Conservation (phyloP, 345 rosid species). For the Citrus medica region DNA sequence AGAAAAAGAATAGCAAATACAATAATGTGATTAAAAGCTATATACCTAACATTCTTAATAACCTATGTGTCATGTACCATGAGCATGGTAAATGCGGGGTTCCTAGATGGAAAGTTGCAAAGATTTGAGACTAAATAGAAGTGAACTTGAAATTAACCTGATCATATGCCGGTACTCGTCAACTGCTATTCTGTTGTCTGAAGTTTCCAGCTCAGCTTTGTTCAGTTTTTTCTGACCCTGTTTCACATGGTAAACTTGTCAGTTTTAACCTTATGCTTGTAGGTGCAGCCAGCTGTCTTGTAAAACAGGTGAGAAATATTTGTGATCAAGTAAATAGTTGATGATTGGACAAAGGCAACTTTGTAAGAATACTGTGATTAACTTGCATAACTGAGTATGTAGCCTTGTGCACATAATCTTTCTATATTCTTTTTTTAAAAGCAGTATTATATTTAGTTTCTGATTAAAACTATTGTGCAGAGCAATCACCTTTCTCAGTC, state of each 20-base stretch:
- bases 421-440: background rate
- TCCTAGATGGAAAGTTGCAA: constrained; percentile 2
- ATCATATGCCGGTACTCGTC: constrained; percentile 31
- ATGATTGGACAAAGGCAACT: background rate
- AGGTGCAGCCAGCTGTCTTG: background rate
- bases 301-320: background rate
- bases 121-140: background rate
- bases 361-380: background rate
- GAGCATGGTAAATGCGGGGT: background rate
- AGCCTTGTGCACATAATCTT: constrained; percentile 1
- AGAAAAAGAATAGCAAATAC: background rate
- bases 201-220: too few relatives aligned
- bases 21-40: constrained; percentile 3
- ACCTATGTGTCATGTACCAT: background rate
- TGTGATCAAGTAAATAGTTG: background rate
- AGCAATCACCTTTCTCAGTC: constrained; percentile 26
- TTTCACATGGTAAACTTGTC: constrained; percentile 5
- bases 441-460: background rate
- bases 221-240: constrained; percentile 4
- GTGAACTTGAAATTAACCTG: constrained; percentile 9
- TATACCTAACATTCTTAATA: background rate
- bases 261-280: background rate
- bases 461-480: background rate
- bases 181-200: background rate
- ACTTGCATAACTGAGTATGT: background rate